Evolutionary conservation across 108 stramenopile species (phyloP).

Genomic region (Nitzschia putrida): DNA sequence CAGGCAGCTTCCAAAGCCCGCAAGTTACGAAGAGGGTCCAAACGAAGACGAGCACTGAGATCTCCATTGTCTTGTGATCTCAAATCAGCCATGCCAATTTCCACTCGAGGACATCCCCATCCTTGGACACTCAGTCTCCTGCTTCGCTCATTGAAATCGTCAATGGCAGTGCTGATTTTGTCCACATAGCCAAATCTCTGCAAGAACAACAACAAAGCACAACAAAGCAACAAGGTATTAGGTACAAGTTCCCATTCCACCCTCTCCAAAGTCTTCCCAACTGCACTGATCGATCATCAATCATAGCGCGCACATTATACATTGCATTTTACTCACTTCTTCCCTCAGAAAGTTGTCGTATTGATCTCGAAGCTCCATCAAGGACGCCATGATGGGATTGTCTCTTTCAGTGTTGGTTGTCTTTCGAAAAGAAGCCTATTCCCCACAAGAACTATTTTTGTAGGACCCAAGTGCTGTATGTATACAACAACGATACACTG

Average conservation of each 20-base stretch:
- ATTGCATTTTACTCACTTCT: slow-evolving; percentile 33
- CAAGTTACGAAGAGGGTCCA: slow-evolving; percentile 78
- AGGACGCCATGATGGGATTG: slow-evolving; percentile 16
- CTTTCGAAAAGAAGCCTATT: too few relatives aligned
- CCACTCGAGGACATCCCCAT: slow-evolving; percentile 66
- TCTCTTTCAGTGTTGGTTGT: too few relatives aligned
- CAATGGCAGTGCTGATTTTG: slow-evolving; percentile 63
- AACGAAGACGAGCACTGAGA: slow-evolving; percentile 52
- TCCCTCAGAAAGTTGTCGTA: slow-evolving; percentile 39
- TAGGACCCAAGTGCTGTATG: too few relatives aligned
- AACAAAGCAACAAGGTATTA: too few relatives aligned
- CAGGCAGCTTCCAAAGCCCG: slow-evolving; percentile 78
- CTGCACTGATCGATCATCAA: not conserved
- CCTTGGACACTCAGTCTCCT: slow-evolving; percentile 33
- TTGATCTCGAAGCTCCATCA: slow-evolving; percentile 31
- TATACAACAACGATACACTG: too few relatives aligned
- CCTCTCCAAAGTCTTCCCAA: too few relatives aligned
- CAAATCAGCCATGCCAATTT: slow-evolving; percentile 66
- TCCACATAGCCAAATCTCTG: slow-evolving; percentile 47
- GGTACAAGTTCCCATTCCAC: too few relatives aligned
- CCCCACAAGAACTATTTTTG: too few relatives aligned
- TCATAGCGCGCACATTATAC: not conserved
- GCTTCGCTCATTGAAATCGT: slow-evolving; percentile 64
- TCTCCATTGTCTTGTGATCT: slow-evolving; percentile 57
- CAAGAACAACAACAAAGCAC: not conserved